These are phyloP conservation scores for Leccinum laetum DNA, from an alignment of 1,284 basidiomycete genomes.

Conservation along the genomic window DNA sequence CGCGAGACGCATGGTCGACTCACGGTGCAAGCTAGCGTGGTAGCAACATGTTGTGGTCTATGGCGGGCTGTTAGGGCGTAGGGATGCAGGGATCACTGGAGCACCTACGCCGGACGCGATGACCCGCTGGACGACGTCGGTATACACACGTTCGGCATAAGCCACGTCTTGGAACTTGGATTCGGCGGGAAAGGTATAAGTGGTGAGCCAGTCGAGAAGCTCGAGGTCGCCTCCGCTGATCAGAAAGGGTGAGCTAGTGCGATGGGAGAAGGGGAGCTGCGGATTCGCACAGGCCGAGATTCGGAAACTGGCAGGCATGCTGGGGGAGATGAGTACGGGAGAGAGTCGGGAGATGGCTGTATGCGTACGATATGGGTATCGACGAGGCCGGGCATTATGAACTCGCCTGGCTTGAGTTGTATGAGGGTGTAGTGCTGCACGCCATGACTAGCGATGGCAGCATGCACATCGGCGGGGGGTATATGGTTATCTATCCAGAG, in stretches of 20 bases:
- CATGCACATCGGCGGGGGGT: slow-evolving; percentile 40
- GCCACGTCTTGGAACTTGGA: slow-evolving; percentile 70
- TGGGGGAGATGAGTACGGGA: slow-evolving; percentile 30
- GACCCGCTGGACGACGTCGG: slow-evolving; percentile 71
- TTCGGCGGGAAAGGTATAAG: slow-evolving; percentile 92
- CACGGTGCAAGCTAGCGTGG: slow-evolving; percentile 84
- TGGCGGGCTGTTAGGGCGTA: slow-evolving; percentile 28
- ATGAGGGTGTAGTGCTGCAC: slow-evolving; percentile 16
- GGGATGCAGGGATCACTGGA: not conserved
- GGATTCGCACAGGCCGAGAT: slow-evolving; percentile 67
- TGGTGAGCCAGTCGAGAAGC: slow-evolving; percentile 89
- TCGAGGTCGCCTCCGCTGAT: slow-evolving; percentile 75
- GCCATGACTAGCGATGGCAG: slow-evolving; percentile 45
- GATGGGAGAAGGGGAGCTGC: not conserved
- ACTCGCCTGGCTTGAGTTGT: slow-evolving; percentile 65
- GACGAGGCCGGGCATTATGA: slow-evolving; percentile 86
- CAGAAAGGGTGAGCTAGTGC: slow-evolving; percentile 7
- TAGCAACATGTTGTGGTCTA: slow-evolving; percentile 93
- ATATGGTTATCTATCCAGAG: slow-evolving; percentile 68
- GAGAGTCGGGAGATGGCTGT: not conserved
- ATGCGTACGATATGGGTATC: slow-evolving; percentile 84
- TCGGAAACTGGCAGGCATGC: slow-evolving; percentile 90
- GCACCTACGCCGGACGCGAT: slow-evolving; percentile 75
- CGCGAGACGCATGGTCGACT: slow-evolving; percentile 81
- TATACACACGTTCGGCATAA: slow-evolving; percentile 76